Conservation (phyloP, 2,329 filamentous ascomycete species). For the Fusarium sterilihyphosum region DNA sequence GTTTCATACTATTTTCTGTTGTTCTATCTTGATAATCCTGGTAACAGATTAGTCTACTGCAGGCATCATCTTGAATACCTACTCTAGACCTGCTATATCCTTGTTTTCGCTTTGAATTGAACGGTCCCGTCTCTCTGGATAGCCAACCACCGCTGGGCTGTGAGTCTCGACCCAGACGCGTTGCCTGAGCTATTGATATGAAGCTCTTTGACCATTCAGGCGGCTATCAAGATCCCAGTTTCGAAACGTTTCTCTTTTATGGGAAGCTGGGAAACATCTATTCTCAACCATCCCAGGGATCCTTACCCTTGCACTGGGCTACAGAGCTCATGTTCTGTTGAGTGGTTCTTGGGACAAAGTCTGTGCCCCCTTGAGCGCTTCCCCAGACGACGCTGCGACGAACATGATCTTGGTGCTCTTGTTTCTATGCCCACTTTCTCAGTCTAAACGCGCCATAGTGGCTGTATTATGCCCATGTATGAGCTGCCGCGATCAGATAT, state of each 20-base stretch:
- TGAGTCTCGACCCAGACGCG: slow-evolving; percentile 16
- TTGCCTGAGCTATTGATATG: neutral
- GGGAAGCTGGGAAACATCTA: neutral
- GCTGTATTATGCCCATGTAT: slow-evolving; percentile 5
- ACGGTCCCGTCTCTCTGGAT: slow-evolving; percentile 9
- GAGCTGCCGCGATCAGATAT: slow-evolving; percentile 21
- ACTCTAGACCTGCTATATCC: slow-evolving; percentile 11
- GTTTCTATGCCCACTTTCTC: slow-evolving; percentile 7
- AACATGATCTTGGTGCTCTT: neutral
- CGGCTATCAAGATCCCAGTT: slow-evolving; percentile 33
- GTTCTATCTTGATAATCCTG: neutral
- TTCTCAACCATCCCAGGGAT: neutral
- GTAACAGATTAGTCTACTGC: neutral
- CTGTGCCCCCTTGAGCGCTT: slow-evolving; percentile 30
- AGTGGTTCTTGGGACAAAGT: slow-evolving; percentile 3
- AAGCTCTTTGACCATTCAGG: slow-evolving; percentile 28
- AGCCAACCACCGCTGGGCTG: slow-evolving; percentile 17
- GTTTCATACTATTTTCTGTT: slow-evolving; percentile 14
- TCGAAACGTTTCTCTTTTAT: slow-evolving; percentile 29
- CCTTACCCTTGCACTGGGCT: slow-evolving; percentile 5
- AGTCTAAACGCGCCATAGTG: slow-evolving; percentile 15
- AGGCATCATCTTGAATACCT: neutral
- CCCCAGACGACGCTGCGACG: slow-evolving; percentile 28
- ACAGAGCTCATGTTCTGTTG: slow-evolving; percentile 3
- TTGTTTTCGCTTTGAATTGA: neutral